Conservation (phyloP, 352 stramenopile genomes). For the Phytophthora foliorum region DNA sequence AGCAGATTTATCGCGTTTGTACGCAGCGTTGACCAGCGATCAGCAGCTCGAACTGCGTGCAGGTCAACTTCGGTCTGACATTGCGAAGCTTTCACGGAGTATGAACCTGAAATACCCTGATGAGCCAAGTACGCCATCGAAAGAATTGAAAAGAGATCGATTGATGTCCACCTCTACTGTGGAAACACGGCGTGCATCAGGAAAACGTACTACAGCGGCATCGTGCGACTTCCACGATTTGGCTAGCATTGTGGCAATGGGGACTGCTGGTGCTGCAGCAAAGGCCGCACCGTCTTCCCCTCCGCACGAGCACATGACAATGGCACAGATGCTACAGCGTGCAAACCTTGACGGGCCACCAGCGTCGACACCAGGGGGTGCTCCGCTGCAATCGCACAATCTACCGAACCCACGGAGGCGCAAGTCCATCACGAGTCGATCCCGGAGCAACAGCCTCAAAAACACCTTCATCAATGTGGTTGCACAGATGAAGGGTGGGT, state of each 20-base stretch:
- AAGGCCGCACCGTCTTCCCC: conserved; percentile 24
- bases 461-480: conserved; percentile 74
- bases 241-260: conserved; percentile 51
- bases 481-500: conserved; percentile 57
- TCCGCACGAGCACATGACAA: conserved; percentile 40
- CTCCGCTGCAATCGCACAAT: conserved; percentile 35
- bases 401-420: conserved; percentile 54
- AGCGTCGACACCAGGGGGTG: conserved; percentile 5
- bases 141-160: conserved; percentile 26
- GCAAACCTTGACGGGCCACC: conserved; percentile 30
- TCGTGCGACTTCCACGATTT: conserved; percentile 68
- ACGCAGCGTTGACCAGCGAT: conserved; percentile 63
- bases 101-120: conserved; percentile 83
- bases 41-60: conserved; percentile 75
- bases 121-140: conserved; percentile 27
- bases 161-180: conserved; percentile 19
- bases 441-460: conserved; percentile 76
- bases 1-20: conserved; percentile 72
- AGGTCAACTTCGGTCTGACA: conserved; percentile 75
- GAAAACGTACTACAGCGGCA: conserved; percentile 39
- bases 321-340: conserved; percentile 48
- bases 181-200: conserved; percentile 6
- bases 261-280: conserved; percentile 37
- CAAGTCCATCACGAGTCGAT: conserved; percentile 67
- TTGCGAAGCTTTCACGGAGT: conserved; percentile 70